A percentile compares a stretch with the other conserved stretches of the same genome.
Evolutionary conservation across 2,329 filamentous ascomycete species (phyloP).

Genomic region (Verticillium albo-atrum): DNA sequence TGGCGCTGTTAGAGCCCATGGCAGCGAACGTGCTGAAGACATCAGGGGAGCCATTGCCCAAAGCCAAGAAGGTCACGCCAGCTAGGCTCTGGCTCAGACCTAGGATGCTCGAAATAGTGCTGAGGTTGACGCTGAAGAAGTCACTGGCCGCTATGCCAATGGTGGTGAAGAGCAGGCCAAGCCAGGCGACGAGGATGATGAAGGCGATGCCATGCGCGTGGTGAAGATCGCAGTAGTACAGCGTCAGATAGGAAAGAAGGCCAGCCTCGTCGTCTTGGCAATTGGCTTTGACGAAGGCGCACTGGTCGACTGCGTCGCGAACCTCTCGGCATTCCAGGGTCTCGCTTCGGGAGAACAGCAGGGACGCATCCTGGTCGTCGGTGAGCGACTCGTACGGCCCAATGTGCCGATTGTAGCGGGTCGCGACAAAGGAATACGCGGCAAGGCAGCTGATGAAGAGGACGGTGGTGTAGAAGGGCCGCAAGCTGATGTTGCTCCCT

Average conservation of each 20-base stretch:
- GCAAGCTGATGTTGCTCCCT: conserved; percentile 34
- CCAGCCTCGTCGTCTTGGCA: conserved; percentile 89
- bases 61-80: conserved; percentile 92
- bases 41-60: conserved; percentile 96
- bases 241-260: conserved; percentile 77
- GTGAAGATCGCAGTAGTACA: conserved; percentile 83
- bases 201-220: conserved; percentile 74
- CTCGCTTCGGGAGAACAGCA: conserved; percentile 20
- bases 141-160: conserved; percentile 97
- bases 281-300: conserved; percentile 76
- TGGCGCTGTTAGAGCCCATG: conserved; percentile 96
- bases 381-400: conserved; percentile 1
- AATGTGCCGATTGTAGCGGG: conserved; percentile 11
- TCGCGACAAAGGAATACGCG: conserved; percentile 36
- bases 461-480: conserved; percentile 45
- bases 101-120: conserved; percentile 82
- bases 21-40: conserved; percentile 98
- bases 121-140: conserved; percentile 96
- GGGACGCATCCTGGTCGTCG: conserved; percentile 9
- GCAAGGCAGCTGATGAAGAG: conserved; percentile 41
- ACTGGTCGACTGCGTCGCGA: conserved; percentile 73
- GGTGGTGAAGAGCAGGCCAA: conserved; percentile 86
- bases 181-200: conserved; percentile 71
- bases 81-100: conserved; percentile 95
- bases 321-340: conserved; percentile 69